Conservation (phyloP, 495 filamentous ascomycete species). For the Daldinia bambusicola region DNA sequence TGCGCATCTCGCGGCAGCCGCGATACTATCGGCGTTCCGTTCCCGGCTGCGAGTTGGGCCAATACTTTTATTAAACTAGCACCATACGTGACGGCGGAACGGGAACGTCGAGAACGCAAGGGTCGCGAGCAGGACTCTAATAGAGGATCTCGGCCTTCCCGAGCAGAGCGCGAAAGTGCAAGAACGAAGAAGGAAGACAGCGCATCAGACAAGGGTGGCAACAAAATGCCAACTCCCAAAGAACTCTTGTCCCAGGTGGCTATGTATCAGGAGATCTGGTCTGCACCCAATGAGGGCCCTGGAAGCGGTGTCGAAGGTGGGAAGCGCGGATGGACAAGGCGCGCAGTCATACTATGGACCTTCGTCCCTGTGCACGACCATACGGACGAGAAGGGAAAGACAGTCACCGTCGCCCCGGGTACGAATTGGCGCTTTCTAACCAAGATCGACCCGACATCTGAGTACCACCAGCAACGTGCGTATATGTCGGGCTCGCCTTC, state of each 20-base stretch:
- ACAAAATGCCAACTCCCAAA: conserved; percentile 51
- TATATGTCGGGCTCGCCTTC: conserved; percentile 45
- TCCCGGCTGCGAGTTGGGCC: conserved; percentile 62
- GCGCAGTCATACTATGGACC: conserved; percentile 59
- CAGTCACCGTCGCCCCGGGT: conserved; percentile 42
- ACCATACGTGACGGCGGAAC: conserved; percentile 53
- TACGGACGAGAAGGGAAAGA: conserved; percentile 50
- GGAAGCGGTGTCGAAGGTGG: conserved; percentile 14
- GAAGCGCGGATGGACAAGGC: conserved; percentile 53
- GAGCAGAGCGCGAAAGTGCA: conserved; percentile 45
- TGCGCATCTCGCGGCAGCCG: conserved; percentile 48
- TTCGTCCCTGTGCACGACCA: conserved; percentile 57
- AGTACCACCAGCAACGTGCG: conserved; percentile 58
- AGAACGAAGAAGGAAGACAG: conserved; percentile 48
- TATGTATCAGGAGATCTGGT: conserved; percentile 64
- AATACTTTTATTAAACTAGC: conserved; percentile 58
- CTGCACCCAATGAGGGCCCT: conserved; percentile 47
- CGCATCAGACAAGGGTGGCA: conserved; percentile 32
- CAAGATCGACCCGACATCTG: conserved; percentile 56
- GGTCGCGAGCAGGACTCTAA: conserved; percentile 34
- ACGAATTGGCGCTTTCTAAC: conserved; percentile 61
- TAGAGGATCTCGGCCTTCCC: conserved; percentile 37
- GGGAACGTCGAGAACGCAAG: conserved; percentile 42
- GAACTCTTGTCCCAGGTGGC: conserved; percentile 58
- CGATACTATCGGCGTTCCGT: conserved; percentile 56